Evolutionary conservation across 306 rosid species (phyloP), one percentile per base, ranked within the genome.

Genomic region (Quercus gilva): DNA sequence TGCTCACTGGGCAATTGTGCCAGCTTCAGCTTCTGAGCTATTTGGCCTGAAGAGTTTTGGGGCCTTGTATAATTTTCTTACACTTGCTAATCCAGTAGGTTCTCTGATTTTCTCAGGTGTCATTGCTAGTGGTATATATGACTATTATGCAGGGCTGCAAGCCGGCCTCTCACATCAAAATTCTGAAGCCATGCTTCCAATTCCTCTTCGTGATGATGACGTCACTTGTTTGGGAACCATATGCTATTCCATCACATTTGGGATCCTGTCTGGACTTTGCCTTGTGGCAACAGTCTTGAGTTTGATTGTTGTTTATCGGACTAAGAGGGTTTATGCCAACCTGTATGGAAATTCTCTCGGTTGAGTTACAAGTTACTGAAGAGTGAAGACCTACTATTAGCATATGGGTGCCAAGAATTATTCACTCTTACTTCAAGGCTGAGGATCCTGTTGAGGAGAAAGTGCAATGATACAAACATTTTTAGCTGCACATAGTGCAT

Each of bases 1-100:
- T 35, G 87, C 87, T 4, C 91, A 87, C 56, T 87, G 85, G 91
- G 76, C 87, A 21, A 85, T 85, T 68, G 89, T 71, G 0, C 13
- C 80, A 21, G 82, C 89, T 10, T 59, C 87, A 25, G 83, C 84
- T 31, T 85, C 91, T 28, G 87, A 87, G 26, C 84, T 91, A 49
- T 92, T 92, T 5, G 97, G 96, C 45, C 79, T 91, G 84, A 91
- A 88, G 79, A 91, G 88, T 71, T 92, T 92, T 6, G 97, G 96
- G 31, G 88, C 91, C 6, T 65, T 92, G 29, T 89, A 88, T 80
- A 92, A 92, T 71, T 91, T 91, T 77, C 89, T 89, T 14, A 82
- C 91, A 1, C 69, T 91, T 63, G 92, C 92, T 14, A 85, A 75
- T 63, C 96, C 97, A n/a, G 76, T 79, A 6, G 97, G 97, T 55